phyloP scores from a whole-genome alignment of 2,329 filamentous ascomycete species.

The Claviceps capensis region DNA sequence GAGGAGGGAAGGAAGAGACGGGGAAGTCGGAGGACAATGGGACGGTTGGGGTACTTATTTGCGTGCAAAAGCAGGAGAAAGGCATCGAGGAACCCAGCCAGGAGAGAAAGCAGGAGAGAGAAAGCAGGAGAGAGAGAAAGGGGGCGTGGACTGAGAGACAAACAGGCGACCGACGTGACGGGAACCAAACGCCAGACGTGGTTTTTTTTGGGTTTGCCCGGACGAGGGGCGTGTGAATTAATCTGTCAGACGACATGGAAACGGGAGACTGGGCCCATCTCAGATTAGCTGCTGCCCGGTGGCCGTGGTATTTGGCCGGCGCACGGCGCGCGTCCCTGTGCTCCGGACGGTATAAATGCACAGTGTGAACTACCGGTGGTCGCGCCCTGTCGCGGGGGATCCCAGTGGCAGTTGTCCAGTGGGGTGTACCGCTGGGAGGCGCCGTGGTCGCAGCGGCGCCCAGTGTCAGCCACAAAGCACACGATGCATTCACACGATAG shows the following conservation, averaged over 20 bases:
- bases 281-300: not conserved
- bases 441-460: too few species aligned
- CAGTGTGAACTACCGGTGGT: too few species aligned
- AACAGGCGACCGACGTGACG: not conserved
- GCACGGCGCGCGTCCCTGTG: not conserved
- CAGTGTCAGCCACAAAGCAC: too few species aligned
- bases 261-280: not conserved
- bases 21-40: slow-evolving; percentile 9
- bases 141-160: slow-evolving; percentile 4
- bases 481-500: too few species aligned
- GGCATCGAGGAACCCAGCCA: slow-evolving; percentile 5
- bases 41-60: slow-evolving; percentile 30
- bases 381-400: too few species aligned
- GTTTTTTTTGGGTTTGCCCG: not conserved
- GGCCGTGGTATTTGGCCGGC: not conserved
- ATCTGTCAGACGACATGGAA: not conserved
- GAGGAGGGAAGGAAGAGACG: slow-evolving; percentile 17
- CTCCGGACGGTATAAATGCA: too few species aligned
- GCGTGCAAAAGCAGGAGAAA: slow-evolving; percentile 10
- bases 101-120: slow-evolving; percentile 1
- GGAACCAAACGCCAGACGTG: not conserved
- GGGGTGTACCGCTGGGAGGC: too few species aligned
- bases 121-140: not conserved
- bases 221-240: not conserved
- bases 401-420: too few species aligned